These are phyloP conservation scores for Wallacemonas collosoma DNA, from an alignment of 208 protist species.

Conservation along the genomic window DNA sequence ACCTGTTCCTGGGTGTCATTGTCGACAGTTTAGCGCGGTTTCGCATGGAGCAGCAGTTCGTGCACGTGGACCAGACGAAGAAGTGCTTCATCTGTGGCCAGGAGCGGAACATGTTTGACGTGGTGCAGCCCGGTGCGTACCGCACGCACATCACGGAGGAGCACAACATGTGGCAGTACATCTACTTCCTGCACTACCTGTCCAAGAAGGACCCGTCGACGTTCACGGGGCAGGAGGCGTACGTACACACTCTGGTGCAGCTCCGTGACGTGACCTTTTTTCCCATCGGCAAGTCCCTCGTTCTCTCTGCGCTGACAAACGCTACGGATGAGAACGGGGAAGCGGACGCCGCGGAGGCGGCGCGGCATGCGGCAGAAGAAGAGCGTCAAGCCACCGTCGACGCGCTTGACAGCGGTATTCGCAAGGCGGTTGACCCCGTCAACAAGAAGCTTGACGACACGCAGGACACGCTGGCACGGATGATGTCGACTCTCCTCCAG, in stretches of 20 bases:
- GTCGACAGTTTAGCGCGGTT: constrained; percentile 90
- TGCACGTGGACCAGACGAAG: constrained; percentile 73
- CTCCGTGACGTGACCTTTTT: constrained; percentile 78
- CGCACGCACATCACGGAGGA: constrained; percentile 83
- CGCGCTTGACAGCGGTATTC: constrained; percentile 24
- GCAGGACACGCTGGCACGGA: constrained; percentile 18
- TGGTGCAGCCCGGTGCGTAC: constrained; percentile 70
- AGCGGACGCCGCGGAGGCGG: constrained; percentile 18
- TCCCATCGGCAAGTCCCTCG: constrained; percentile 52
- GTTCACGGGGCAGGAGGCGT: constrained; percentile 85
- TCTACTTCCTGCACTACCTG: constrained; percentile 92
- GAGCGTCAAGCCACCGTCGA: constrained; percentile 22
- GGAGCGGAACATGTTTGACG: constrained; percentile 81
- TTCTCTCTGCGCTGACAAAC: constrained; percentile 34
- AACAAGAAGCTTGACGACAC: constrained; percentile 29
- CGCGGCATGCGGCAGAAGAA: constrained; percentile 14
- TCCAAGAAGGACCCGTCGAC: constrained; percentile 57
- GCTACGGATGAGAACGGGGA: background rate
- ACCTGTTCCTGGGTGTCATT: constrained; percentile 96
- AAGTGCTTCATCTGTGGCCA: constrained; percentile 95
- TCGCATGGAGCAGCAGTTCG: constrained; percentile 63
- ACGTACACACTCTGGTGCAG: constrained; percentile 55
- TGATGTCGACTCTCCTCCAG: constrained; percentile 12
- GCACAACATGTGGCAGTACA: constrained; percentile 96
- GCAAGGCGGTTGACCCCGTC: constrained; percentile 24